Base-by-base conservation (phyloP, 305 asterid genomes). In the Fraxinus dipetala region DNA sequence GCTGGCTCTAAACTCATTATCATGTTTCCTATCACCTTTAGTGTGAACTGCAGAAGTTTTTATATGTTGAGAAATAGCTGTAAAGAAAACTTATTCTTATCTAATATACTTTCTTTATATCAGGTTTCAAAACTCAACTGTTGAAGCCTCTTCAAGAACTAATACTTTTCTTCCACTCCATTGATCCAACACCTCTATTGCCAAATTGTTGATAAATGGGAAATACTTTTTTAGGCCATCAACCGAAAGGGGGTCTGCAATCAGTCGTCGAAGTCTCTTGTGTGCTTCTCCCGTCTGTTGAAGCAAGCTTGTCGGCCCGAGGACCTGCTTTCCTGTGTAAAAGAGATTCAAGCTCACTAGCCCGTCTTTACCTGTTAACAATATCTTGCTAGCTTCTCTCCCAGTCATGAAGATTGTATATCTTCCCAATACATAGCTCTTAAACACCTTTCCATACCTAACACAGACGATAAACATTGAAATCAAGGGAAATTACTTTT, bases 1-100 rank as follows among this genome's bases (percentile, higher is more conserved):
- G 89, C 84, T n/a, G 98, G 98, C 84, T 89, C 96, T 85, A 94
- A 88, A 89, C 97, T 94, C 97, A 94, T 94, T 80, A 94, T 92
- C 96, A 94, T 94, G 87, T 94, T 90, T 79, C 98, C 96, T 65
- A 94, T 94, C 74, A 94, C 98, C 90, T 94, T 94, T 63, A 94
- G 82, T 0, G 96, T 92, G 84, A 94, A 94, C 98, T 94, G 91
- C 90, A 87, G 8, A 20, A 59, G 28, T 20, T 2, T 18, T 18
- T 59, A 59, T 20, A 59, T 59, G 26, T 59, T 20, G 28, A 59
- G 30, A 59, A 59, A 59, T 59, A 48, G 28, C 28, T 59, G 70
- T 59, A 59, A 59, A 59, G 24, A 59, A 56, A 20, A 59, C 11
- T 59, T 59, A n/a, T n/a, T 59, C 69, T 18, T 56, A 16, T 43